These are phyloP conservation scores for Neotropicomus parvogracilis DNA, from an alignment of 1,284 basidiomycete species.

Conservation along the genomic window DNA sequence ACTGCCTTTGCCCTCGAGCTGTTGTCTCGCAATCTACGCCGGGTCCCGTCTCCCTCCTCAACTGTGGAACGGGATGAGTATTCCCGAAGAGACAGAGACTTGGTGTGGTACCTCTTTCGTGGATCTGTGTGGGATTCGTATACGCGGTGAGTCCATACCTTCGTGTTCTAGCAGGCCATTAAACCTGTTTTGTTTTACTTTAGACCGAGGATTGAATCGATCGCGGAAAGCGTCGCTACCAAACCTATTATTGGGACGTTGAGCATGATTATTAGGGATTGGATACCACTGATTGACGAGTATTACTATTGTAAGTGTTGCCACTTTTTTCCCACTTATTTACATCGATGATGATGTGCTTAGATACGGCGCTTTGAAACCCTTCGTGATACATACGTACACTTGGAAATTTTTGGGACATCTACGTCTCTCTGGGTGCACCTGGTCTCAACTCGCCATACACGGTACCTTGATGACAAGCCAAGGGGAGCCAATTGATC, in stretches of 20 bases:
- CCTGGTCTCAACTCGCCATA: background rate
- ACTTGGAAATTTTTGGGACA: constrained; percentile 2
- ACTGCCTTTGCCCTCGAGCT: constrained; percentile 61
- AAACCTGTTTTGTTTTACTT: constrained; percentile 3
- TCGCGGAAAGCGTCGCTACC: constrained; percentile 56
- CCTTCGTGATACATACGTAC: constrained; percentile 2
- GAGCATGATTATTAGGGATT: constrained; percentile 78
- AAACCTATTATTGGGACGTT: constrained; percentile 75
- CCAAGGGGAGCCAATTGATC: background rate
- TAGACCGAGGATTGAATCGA: constrained; percentile 72
- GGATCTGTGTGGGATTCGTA: constrained; percentile 87
- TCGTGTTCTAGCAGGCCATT: constrained; percentile 2
- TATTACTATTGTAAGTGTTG: constrained; percentile 85
- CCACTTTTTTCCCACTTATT: background rate
- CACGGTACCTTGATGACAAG: background rate
- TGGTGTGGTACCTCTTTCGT: constrained; percentile 84
- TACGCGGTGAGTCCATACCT: constrained; percentile 55
- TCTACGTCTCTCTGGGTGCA: background rate
- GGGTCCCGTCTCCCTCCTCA: constrained; percentile 57
- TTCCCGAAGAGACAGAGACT: constrained; percentile 72
- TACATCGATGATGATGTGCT: constrained; percentile 5
- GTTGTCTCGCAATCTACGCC: constrained; percentile 62
- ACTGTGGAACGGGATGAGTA: constrained; percentile 76
- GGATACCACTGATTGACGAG: constrained; percentile 91
- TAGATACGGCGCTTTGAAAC: constrained; percentile 53